These are phyloP conservation scores for Chara braunii DNA, from an alignment of 139 green algal genomes.

Conservation along the genomic window DNA sequence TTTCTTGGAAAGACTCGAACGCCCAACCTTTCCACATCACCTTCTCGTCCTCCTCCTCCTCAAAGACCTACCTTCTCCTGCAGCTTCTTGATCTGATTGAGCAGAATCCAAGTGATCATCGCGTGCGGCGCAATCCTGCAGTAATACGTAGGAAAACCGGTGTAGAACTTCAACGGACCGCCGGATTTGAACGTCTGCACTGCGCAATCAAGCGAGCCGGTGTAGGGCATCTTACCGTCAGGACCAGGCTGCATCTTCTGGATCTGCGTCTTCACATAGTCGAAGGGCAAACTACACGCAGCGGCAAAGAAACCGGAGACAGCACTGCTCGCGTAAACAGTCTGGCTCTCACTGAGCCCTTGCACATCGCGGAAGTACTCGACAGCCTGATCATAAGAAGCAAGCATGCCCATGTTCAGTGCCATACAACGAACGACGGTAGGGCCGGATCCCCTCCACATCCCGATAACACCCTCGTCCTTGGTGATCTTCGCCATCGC, in stretches of 20 bases:
- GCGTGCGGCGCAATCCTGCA: slow-evolving; percentile 72
- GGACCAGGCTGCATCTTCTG: slow-evolving; percentile 71
- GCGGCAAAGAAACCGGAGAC: slow-evolving; percentile 82
- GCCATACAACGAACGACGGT: slow-evolving; percentile 93
- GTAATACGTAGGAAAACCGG: slow-evolving; percentile 87
- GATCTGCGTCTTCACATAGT: slow-evolving; percentile 92
- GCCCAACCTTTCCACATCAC: not conserved
- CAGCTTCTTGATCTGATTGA: slow-evolving; percentile 60
- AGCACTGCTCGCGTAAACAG: slow-evolving; percentile 12
- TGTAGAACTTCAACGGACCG: slow-evolving; percentile 92
- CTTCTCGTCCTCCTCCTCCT: not conserved
- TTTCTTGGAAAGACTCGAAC: not conserved
- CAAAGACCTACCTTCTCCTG: slow-evolving; percentile 69
- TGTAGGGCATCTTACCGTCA: slow-evolving; percentile 53
- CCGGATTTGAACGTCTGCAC: slow-evolving; percentile 64
- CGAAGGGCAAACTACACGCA: slow-evolving; percentile 83
- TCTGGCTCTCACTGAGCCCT: not conserved
- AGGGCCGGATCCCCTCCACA: slow-evolving; percentile 66
- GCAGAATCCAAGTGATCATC: slow-evolving; percentile 73
- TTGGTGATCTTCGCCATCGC: slow-evolving; percentile 45
- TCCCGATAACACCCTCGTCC: slow-evolving; percentile 39
- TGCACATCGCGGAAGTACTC: slow-evolving; percentile 47
- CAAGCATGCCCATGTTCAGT: slow-evolving; percentile 99
- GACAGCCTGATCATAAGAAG: slow-evolving; percentile 95
- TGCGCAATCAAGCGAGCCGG: slow-evolving; percentile 72